These are phyloP conservation scores for Pichia norvegensis DNA, from an alignment of 1,139 yeast species.

Conservation along the genomic window DNA sequence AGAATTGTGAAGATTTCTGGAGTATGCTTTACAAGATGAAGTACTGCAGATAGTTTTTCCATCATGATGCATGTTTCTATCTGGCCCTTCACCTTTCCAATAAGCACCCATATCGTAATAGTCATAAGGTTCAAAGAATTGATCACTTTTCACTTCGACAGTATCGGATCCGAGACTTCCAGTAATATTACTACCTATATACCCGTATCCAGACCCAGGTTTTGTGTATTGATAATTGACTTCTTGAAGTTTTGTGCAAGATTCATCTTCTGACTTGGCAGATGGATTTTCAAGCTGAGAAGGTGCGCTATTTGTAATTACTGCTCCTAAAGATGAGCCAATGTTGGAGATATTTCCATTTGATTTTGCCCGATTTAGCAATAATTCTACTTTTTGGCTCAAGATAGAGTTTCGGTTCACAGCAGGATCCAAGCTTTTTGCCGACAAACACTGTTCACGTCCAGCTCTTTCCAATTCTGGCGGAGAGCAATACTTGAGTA, in stretches of 20 bases:
- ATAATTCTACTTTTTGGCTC: neutral
- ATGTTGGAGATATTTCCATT: neutral
- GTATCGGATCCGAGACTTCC: neutral
- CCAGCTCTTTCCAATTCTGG: neutral
- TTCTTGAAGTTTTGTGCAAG: neutral
- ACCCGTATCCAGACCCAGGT: constrained; percentile 11
- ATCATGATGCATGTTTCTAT: too few relatives aligned
- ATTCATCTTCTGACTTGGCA: neutral
- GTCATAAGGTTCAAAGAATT: constrained; percentile 26
- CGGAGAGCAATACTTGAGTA: neutral
- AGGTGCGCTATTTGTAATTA: neutral
- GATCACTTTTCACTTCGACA: neutral
- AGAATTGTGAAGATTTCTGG: too few relatives aligned
- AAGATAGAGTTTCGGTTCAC: too few relatives aligned
- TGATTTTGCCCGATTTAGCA: neutral
- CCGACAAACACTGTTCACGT: neutral
- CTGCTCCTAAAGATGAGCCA: neutral
- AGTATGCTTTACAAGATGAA: too few relatives aligned
- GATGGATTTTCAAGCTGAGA: neutral
- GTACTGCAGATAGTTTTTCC: too few relatives aligned
- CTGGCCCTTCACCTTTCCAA: neutral
- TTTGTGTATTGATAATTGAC: too few relatives aligned
- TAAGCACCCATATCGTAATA: constrained; percentile 17
- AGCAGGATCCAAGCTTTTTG: neutral
- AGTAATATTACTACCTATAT: constrained; percentile 9